Evolutionary conservation across 805 yeast genomes (phyloP), one percentile per base, ranked within the genome.

Genomic region (Jamesozyma spencerorum): DNA sequence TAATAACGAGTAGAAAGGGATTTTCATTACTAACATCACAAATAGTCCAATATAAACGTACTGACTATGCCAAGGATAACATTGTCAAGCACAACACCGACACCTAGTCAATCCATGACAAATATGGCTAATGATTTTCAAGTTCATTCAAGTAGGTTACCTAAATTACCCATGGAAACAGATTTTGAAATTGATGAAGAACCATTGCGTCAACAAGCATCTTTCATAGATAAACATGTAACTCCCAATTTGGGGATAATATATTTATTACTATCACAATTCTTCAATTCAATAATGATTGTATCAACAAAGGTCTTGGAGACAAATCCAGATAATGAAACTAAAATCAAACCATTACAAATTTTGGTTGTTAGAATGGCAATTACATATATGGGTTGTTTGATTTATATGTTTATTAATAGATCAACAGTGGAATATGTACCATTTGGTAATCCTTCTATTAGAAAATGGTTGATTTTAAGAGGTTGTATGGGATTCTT

Each of bases 241-340:
- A 47, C 43, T 24, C 51, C 52, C 18, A 74, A 79, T 52, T 47
- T 64, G 12, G 95, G 95, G 0, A 59, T 82, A 18, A 54, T 72
- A 5, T 65, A 81, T 18, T 63, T 81, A 19, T 58, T 83, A 5
- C 39, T 73, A 10, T 72, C 88, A 3, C 90, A 83, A 55, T 67
- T 84, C 38, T 81, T 81, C 68, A 84, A 83, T 56, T 77, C 88
- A 2, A 56, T 79, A 20, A 85, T 85, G 95, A 72, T 81, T 5
- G 71, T 81, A 5, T 71, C 83, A 4, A 81, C 94, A 47, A 81
- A 85, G 55, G 61, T 85, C n/a, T 62, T 85, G 37, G 84, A 79
- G 45, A 74, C 82, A 1, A 74, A 78, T 40, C 44, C 50, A 10
- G 42, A 39, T 1, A 67, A 66, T 8, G 66, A 41, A 5, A 45